Conservation (phyloP, 148 eudicot species). For the Fagopyrum homotropicum region DNA sequence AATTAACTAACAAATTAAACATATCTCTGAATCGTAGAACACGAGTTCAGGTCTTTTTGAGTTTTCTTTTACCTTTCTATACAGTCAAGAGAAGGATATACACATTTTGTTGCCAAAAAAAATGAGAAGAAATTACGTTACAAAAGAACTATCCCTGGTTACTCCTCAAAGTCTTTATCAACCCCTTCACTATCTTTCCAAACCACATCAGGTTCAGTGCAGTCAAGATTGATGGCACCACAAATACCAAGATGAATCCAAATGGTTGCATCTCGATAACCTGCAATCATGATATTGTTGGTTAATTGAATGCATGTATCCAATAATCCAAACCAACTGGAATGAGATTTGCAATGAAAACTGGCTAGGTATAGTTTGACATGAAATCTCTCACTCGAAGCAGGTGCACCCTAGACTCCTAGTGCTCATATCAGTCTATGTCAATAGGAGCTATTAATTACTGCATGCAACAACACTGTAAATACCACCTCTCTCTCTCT, state of each 20-base stretch:
- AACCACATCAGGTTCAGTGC: constrained; percentile 95
- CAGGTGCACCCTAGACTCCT: too few relatives aligned
- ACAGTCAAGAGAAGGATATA: not conserved
- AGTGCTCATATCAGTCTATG: too few relatives aligned
- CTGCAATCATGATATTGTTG: constrained; percentile 26
- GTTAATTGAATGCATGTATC: not conserved
- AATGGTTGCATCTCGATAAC: constrained; percentile 69
- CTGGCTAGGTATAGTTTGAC: too few relatives aligned
- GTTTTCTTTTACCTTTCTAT: not conserved
- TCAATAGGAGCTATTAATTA: too few relatives aligned
- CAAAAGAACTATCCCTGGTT: constrained; percentile 27
- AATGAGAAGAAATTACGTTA: not conserved
- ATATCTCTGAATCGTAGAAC: not conserved
- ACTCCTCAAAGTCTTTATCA: constrained; percentile 67
- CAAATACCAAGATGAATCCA: constrained; percentile 67
- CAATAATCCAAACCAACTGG: too few relatives aligned
- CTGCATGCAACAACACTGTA: too few relatives aligned
- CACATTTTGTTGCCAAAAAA: not conserved
- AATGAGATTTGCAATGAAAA: too few relatives aligned
- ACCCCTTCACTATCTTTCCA: constrained; percentile 80
- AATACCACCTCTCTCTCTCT: too few relatives aligned
- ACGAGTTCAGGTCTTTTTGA: not conserved
- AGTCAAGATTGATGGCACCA: constrained; percentile 64
- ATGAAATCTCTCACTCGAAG: too few relatives aligned
- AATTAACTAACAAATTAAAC: not conserved